Conservation (phyloP, 2,329 filamentous ascomycete species). For the Paracoccidioides brasiliensis region DNA sequence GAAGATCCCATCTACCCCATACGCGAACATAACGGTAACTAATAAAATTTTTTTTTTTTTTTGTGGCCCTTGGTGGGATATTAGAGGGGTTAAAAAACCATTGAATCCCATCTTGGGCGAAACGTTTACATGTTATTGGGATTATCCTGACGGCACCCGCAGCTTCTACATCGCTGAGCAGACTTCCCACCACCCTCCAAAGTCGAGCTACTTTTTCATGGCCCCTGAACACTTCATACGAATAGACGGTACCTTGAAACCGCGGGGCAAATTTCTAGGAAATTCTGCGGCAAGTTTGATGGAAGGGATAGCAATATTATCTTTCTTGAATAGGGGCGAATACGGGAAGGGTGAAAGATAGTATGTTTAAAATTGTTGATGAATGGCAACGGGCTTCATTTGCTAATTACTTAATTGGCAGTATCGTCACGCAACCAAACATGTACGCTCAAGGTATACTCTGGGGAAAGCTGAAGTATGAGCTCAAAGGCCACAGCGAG, state of each 20-base stretch:
- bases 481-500: slow-evolving; percentile 90
- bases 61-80: not conserved
- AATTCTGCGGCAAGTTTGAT: slow-evolving; percentile 97
- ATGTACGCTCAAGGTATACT: slow-evolving; percentile 97
- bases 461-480: slow-evolving; percentile 99
- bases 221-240: slow-evolving; percentile 85
- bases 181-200: slow-evolving; percentile 94
- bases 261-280: slow-evolving; percentile 84
- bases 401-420: slow-evolving; percentile 24
- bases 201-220: slow-evolving; percentile 99
- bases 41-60: not conserved
- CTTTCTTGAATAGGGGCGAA: slow-evolving; percentile 63
- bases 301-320: slow-evolving; percentile 86
- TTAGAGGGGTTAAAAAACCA: slow-evolving; percentile 91
- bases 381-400: slow-evolving; percentile 1
- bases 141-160: slow-evolving; percentile 67
- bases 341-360: slow-evolving; percentile 67
- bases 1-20: not conserved
- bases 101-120: slow-evolving; percentile 94
- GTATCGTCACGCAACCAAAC: slow-evolving; percentile 89
- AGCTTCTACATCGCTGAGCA: slow-evolving; percentile 97
- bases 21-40: not conserved
- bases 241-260: slow-evolving; percentile 91
- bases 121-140: slow-evolving; percentile 91
- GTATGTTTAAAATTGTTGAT: slow-evolving; percentile 39